These are phyloP conservation scores for Fimicolochytrium jonesii DNA, from an alignment of 192 early-diverging fungal genomes.

Conservation along the genomic window DNA sequence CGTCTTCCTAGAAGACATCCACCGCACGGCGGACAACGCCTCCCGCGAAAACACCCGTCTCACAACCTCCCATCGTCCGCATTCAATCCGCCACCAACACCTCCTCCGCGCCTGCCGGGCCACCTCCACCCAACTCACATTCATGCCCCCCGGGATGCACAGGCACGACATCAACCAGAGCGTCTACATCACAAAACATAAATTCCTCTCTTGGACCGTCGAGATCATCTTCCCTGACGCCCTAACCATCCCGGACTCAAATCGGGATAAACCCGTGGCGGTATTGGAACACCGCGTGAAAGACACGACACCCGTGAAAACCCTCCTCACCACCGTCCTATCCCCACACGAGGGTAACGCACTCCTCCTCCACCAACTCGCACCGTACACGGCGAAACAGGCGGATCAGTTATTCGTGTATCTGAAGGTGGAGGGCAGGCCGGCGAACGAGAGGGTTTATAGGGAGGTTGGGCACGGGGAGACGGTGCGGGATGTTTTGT, in stretches of 20 bases:
- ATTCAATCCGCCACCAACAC: neutral
- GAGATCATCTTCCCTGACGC: conserved; percentile 7
- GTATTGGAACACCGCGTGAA: conserved; percentile 5
- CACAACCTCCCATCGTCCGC: neutral
- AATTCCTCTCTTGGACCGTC: conserved; percentile 26
- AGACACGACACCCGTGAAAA: neutral
- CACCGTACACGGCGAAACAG: neutral
- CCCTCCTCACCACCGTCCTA: neutral
- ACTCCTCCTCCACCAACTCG: neutral
- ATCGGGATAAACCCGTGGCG: neutral
- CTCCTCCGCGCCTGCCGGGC: conserved; percentile 1
- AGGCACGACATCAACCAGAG: conserved; percentile 50
- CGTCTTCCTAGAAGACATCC: conserved; percentile 61
- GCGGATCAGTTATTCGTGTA: conserved; percentile 7
- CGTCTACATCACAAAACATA: conserved; percentile 37
- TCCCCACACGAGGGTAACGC: conserved; percentile 9
- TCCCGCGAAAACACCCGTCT: conserved; percentile 37
- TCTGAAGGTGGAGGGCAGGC: conserved; percentile 2
- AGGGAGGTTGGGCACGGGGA: neutral
- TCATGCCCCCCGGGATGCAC: conserved; percentile 55
- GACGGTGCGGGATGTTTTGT: neutral
- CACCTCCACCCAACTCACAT: conserved; percentile 23
- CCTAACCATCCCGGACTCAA: neutral
- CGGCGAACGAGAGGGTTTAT: neutral
- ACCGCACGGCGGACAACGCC: conserved; percentile 48